phyloP scores from a whole-genome alignment of 139 green algal genomes.

The Tetradesmus lagerheimii region DNA sequence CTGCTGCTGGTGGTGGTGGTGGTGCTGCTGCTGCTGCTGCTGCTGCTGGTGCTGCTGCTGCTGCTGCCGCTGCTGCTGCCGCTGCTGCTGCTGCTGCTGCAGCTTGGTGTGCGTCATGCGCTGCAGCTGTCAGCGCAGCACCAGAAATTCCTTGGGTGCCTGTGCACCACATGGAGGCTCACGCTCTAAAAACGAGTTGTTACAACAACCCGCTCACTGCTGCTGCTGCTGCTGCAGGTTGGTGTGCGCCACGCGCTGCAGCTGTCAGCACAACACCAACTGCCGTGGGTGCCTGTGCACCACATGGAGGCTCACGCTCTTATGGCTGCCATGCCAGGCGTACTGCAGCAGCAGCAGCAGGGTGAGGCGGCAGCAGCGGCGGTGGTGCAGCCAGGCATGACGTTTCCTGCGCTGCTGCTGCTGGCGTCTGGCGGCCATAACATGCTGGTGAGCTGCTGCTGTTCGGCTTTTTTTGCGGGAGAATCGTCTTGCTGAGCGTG shows the following conservation, averaged over 20 bases:
- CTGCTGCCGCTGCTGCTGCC: neutral
- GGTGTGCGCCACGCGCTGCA: constrained; percentile 37
- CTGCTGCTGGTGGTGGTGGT: too few relatives aligned
- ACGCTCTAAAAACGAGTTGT: constrained; percentile 90
- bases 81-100: neutral
- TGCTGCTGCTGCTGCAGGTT: constrained; percentile 36
- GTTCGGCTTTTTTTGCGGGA: neutral
- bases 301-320: constrained; percentile 99
- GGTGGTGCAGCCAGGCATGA: constrained; percentile 5
- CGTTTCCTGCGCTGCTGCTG: constrained; percentile 44
- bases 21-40: too few relatives aligned
- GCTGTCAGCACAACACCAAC: constrained; percentile 2
- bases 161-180: constrained; percentile 99
- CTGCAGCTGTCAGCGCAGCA: constrained; percentile 2
- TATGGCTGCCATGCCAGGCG: constrained; percentile 74
- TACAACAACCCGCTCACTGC: neutral
- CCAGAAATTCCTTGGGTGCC: constrained; percentile 81
- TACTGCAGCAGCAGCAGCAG: constrained; percentile 40
- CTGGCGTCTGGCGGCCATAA: constrained; percentile 86
- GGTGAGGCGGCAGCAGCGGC: neutral
- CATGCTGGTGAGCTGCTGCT: constrained; percentile 73
- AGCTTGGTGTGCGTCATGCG: constrained; percentile 45
- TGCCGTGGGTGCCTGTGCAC: constrained; percentile 92
- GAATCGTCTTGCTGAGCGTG: too few relatives aligned
- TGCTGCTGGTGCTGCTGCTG: constrained; percentile 43